Base-by-base conservation (phyloP, 2,329 filamentous ascomycete species). In the Penicillium psychrosexuale region DNA sequence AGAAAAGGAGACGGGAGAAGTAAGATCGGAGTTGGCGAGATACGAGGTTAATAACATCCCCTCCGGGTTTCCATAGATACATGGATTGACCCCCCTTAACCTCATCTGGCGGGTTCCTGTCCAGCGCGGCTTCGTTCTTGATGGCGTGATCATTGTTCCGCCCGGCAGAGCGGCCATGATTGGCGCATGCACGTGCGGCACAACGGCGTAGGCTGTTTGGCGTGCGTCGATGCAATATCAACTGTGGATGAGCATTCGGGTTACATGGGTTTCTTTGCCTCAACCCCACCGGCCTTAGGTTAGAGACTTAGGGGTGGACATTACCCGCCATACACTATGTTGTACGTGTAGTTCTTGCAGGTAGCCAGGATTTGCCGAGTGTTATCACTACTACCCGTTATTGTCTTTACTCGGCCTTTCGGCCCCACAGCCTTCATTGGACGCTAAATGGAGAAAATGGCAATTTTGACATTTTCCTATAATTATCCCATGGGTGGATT, bases 81-180 rank as follows among this genome's bases (percentile, higher is more conserved):
- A 57, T 52, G 59, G 55, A 55, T 57, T 50, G 57, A 53, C 53
- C 24, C 40, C 40, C 40, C 24, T 28, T 28, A 30, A 30, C 40
- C 40, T 43, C 40, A 43, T 43, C 3, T n/a, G 22, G 39, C 15
- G n/a, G 15, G 24, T 34, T 8, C 13, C 13, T 30, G 3, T 27
- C 40, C 40, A 13, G 24, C n/a, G 17, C 6, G 27, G 6, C 17
- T 43, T 6, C 15, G 13, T 43, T 43, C 8, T 43, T 70, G 69
- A 74, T 74, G 61, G 48, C 45, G 51, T 53, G 51, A 53, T 53
- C 22, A 12, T 9, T 19, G 1, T 47, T 67, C 67, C 65, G 66
- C 67, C 64, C 42, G 66, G 66, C 69, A 69, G 63, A 69, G 68
- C 46, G 2, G 0, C 17, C 3, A 1, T 61, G 34, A 72, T 73